These are phyloP conservation scores for Leccinum uliginosum DNA, from an alignment of 768 basidiomycete genomes.

Conservation along the genomic window DNA sequence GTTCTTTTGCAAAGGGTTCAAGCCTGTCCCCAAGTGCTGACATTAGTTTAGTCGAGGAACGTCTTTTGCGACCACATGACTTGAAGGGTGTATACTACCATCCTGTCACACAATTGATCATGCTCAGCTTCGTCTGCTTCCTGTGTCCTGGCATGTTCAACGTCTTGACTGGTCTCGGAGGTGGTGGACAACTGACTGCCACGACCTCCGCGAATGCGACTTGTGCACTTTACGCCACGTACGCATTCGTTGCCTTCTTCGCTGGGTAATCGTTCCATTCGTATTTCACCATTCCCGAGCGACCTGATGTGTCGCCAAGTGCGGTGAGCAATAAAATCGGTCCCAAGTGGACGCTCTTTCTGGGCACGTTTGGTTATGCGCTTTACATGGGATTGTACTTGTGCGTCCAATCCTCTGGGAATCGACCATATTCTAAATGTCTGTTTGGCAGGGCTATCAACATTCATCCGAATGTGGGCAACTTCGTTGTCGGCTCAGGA, in stretches of 20 bases:
- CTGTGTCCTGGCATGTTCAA: conserved; percentile 65
- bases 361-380: conserved; percentile 71
- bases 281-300: neutral
- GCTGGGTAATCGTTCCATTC: conserved; percentile 46
- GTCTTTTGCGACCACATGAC: conserved; percentile 44
- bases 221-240: conserved; percentile 59
- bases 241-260: conserved; percentile 56
- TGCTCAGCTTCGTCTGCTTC: conserved; percentile 68
- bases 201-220: conserved; percentile 68
- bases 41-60: conserved; percentile 11
- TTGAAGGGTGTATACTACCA: conserved; percentile 54
- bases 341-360: conserved; percentile 59
- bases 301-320: conserved; percentile 30
- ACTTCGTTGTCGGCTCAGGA: conserved; percentile 66
- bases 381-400: conserved; percentile 71
- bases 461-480: conserved; percentile 55
- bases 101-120: conserved; percentile 51
- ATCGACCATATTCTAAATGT: neutral
- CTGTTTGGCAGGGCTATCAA: conserved; percentile 51
- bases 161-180: conserved; percentile 72
- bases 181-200: conserved; percentile 65
- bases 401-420: conserved; percentile 33
- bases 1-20: conserved; percentile 2
- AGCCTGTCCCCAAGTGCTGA: neutral
- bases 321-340: conserved; percentile 78